Percentiles rank a stretch among this genome's conserved stretches.
These are phyloP conservation scores for Prunus yedoensis DNA, from an alignment of 331 rosid genomes.

Conservation along the genomic window DNA sequence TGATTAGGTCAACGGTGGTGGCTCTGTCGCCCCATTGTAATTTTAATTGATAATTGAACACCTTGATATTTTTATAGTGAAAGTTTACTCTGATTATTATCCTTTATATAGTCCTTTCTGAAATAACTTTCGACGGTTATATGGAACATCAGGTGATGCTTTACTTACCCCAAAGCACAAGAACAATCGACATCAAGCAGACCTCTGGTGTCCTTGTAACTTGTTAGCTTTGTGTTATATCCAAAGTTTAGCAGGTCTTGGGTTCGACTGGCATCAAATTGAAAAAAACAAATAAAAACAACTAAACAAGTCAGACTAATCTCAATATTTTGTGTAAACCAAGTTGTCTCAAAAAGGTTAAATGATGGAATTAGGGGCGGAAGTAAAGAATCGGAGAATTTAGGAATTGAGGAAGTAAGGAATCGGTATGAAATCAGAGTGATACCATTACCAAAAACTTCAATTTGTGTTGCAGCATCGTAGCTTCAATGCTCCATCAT, in stretches of 20 bases:
- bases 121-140: no score
- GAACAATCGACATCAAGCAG: neutral
- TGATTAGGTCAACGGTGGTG: constrained; percentile 26
- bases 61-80: neutral
- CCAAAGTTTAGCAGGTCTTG: neutral
- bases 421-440: no score
- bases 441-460: no score
- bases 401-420: no score
- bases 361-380: no score
- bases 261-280: neutral
- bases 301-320: no score
- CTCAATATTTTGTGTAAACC: no score
- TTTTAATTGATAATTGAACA: constrained; percentile 1
- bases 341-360: no score
- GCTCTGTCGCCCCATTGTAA: constrained; percentile 15
- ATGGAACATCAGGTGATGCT: neutral
- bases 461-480: neutral
- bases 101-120: no score
- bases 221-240: neutral
- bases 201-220: neutral
- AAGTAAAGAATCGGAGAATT: no score
- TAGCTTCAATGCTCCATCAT: no score
- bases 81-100: neutral
- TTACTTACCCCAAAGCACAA: neutral
- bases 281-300: no score